Conservation (phyloP, 352 stramenopile genomes). For the Pseudoperonospora humuli region DNA sequence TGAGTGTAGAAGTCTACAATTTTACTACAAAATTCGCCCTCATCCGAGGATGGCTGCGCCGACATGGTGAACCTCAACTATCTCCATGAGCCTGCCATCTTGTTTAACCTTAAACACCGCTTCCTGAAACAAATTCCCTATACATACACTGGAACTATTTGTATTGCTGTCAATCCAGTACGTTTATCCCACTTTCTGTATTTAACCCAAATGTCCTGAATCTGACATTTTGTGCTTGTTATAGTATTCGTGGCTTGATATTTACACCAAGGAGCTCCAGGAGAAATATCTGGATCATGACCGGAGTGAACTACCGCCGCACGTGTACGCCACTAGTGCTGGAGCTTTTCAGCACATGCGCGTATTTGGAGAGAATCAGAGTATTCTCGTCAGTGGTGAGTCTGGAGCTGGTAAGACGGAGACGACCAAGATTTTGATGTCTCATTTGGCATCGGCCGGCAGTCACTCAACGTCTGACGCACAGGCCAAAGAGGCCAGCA, state of each 20-base stretch:
- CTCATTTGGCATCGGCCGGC: constrained; percentile 78
- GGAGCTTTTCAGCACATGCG: constrained; percentile 79
- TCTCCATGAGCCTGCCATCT: constrained; percentile 87
- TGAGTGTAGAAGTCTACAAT: constrained; percentile 59
- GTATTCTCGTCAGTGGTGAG: constrained; percentile 81
- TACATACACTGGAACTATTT: constrained; percentile 95
- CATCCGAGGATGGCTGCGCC: constrained; percentile 47
- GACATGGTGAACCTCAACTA: constrained; percentile 88
- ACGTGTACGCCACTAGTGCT: constrained; percentile 78
- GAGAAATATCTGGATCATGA: constrained; percentile 74
- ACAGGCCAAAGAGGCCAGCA: constrained; percentile 43
- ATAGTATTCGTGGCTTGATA: constrained; percentile 88
- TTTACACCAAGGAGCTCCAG: constrained; percentile 79
- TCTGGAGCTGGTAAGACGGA: constrained; percentile 92
- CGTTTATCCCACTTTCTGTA: constrained; percentile 18
- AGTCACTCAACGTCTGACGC: constrained; percentile 26
- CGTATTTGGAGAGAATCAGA: constrained; percentile 73
- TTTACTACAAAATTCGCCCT: constrained; percentile 62
- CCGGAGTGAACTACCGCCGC: constrained; percentile 58
- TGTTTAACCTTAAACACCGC: constrained; percentile 87
- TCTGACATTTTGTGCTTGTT: constrained; percentile 2
- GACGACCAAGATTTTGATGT: constrained; percentile 95
- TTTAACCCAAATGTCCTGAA: neutral
- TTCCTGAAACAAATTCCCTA: constrained; percentile 90
- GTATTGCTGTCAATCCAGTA: constrained; percentile 96